Evolutionary conservation across 1,139 yeast species (phyloP).

Genomic region (Waltiozyma sp.): DNA sequence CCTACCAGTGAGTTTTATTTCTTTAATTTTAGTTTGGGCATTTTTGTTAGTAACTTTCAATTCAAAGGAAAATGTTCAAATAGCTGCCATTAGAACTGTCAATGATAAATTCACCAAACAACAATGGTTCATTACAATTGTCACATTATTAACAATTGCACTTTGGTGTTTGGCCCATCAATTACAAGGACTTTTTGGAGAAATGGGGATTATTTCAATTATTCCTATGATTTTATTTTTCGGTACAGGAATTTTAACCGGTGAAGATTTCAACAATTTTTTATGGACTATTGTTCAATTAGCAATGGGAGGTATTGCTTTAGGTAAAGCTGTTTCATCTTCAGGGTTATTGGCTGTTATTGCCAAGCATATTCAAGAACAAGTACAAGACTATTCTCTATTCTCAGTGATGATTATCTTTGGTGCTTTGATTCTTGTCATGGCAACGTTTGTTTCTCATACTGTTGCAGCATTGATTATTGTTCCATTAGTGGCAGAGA

Average conservation of each 20-base stretch:
- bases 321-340: slow-evolving; percentile 85
- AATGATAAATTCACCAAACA: slow-evolving; percentile 59
- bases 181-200: slow-evolving; percentile 65
- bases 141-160: slow-evolving; percentile 59
- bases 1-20: slow-evolving; percentile 60
- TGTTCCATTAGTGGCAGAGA: slow-evolving; percentile 77
- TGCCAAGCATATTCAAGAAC: slow-evolving; percentile 54
- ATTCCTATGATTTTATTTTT: slow-evolving; percentile 77
- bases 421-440: slow-evolving; percentile 65
- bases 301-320: slow-evolving; percentile 94
- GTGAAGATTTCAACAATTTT: slow-evolving; percentile 84
- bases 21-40: slow-evolving; percentile 59
- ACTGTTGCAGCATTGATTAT: slow-evolving; percentile 92
- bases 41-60: slow-evolving; percentile 60
- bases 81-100: slow-evolving; percentile 40
- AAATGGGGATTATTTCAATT: slow-evolving; percentile 80
- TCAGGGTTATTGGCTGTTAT: slow-evolving; percentile 76
- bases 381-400: slow-evolving; percentile 49
- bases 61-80: slow-evolving; percentile 41
- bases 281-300: slow-evolving; percentile 89
- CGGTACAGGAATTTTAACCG: slow-evolving; percentile 74
- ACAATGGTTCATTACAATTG: slow-evolving; percentile 58
- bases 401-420: slow-evolving; percentile 65
- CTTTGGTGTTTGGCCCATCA: slow-evolving; percentile 80
- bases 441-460: slow-evolving; percentile 92